Evolutionary conservation across 2,329 filamentous ascomycete species (phyloP).

Genomic region (Aspergillus japonicus): DNA sequence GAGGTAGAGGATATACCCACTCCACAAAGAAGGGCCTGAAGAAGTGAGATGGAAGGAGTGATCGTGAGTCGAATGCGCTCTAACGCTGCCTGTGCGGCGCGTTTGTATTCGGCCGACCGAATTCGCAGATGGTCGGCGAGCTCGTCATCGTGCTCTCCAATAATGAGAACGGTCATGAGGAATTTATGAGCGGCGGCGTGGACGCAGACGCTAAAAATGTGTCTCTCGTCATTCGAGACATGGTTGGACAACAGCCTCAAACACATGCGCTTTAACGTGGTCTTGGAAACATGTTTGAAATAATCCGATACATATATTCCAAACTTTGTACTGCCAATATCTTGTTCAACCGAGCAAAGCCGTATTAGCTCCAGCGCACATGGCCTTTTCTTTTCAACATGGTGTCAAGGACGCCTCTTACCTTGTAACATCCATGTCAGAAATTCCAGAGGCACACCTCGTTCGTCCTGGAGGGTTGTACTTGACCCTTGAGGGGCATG

Average conservation of each 20-base stretch:
- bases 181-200: slow-evolving; percentile 23
- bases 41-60: slow-evolving; percentile 11
- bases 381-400: no score
- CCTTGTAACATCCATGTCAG: no score
- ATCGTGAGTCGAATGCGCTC: slow-evolving; percentile 18
- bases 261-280: slow-evolving; percentile 22
- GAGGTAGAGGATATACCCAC: background rate
- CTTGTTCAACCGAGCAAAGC: slow-evolving; percentile 1
- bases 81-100: slow-evolving; percentile 15
- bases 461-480: no score
- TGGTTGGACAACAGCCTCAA: slow-evolving; percentile 14
- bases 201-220: slow-evolving; percentile 22
- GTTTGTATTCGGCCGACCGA: slow-evolving; percentile 9
- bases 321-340: slow-evolving; percentile 18
- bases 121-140: slow-evolving; percentile 11
- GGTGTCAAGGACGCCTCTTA: no score
- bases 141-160: slow-evolving; percentile 9
- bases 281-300: slow-evolving; percentile 19
- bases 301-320: slow-evolving; percentile 22
- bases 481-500: no score
- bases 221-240: slow-evolving; percentile 5
- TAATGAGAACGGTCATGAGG: slow-evolving; percentile 12
- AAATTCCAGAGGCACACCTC: no score
- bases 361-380: no score
- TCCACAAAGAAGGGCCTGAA: slow-evolving; percentile 19